Conservation (phyloP, 78 protist genomes). For the Tieghemostelium lacteum region DNA sequence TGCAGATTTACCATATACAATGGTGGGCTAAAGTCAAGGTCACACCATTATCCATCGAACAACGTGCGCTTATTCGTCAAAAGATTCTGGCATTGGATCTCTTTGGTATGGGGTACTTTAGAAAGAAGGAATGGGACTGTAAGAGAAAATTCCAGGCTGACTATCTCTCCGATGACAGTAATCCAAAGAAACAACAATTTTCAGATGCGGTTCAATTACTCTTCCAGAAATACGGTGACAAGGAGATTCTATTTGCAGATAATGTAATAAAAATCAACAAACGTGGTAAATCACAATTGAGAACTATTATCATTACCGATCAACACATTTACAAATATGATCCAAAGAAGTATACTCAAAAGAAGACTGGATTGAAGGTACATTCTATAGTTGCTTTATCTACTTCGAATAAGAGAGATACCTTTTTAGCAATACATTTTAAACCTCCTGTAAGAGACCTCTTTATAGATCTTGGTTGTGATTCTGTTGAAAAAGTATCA, state of each 20-base stretch:
- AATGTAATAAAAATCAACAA: conserved; percentile 81
- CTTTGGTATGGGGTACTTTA: conserved; percentile 40
- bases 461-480: conserved; percentile 71
- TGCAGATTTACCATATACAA: conserved; percentile 1
- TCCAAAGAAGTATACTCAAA: conserved; percentile 82
- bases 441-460: conserved; percentile 59
- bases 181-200: conserved; percentile 75
- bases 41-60: conserved; percentile 12
- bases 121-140: conserved; percentile 56
- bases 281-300: conserved; percentile 69
- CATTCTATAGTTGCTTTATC: conserved; percentile 27
- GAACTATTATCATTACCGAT: conserved; percentile 82
- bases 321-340: conserved; percentile 82
- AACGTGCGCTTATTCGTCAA: conserved; percentile 51
- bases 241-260: conserved; percentile 81
- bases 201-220: conserved; percentile 38
- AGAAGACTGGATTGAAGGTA: conserved; percentile 57
- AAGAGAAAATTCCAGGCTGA: conserved; percentile 67
- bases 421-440: conserved; percentile 67
- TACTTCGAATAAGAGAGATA: conserved; percentile 36
- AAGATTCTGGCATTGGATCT: conserved; percentile 64
- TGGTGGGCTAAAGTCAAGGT: conserved; percentile 81
- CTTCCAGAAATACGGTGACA: conserved; percentile 63
- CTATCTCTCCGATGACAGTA: conserved; percentile 43
- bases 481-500: conserved; percentile 48